These are phyloP conservation scores for Oropetium thomaeum DNA, from an alignment of 176 grass and related monocot species.

Conservation along the genomic window DNA sequence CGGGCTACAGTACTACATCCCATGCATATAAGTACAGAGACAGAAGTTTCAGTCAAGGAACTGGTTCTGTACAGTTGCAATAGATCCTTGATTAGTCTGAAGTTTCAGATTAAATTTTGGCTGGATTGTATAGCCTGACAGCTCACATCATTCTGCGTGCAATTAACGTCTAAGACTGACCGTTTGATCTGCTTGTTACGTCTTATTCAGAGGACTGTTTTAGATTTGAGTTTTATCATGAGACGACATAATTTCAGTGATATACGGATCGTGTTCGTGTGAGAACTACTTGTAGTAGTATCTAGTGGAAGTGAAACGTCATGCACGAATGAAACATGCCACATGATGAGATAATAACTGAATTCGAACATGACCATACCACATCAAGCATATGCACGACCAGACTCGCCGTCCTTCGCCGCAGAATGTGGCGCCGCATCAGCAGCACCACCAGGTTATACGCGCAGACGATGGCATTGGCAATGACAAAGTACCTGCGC, in stretches of 20 bases:
- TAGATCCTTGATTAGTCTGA: conserved; percentile 30
- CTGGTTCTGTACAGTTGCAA: conserved; percentile 39
- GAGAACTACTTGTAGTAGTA: no score
- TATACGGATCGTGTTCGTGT: not conserved
- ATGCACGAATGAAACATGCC: not conserved
- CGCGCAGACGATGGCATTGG: conserved; percentile 52
- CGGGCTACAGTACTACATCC: not conserved
- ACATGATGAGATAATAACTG: not conserved
- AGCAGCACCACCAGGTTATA: conserved; percentile 54
- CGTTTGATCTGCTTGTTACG: not conserved
- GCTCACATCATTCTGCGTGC: not conserved
- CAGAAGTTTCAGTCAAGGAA: conserved; percentile 35
- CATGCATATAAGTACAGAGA: not conserved
- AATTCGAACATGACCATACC: conserved; percentile 52
- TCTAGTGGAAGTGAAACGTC: not conserved
- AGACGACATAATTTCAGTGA: not conserved
- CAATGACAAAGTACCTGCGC: conserved; percentile 69
- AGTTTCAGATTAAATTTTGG: conserved; percentile 15
- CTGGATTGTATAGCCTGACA: not conserved
- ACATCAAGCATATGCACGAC: conserved; percentile 49
- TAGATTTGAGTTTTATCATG: not conserved
- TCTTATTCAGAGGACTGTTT: not conserved
- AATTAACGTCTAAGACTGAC: conserved; percentile 1
- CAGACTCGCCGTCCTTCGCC: conserved; percentile 36
- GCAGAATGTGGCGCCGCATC: conserved; percentile 20